Evolutionary conservation across 805 yeast genomes (phyloP).

Genomic region (Pichia occidentalis): DNA sequence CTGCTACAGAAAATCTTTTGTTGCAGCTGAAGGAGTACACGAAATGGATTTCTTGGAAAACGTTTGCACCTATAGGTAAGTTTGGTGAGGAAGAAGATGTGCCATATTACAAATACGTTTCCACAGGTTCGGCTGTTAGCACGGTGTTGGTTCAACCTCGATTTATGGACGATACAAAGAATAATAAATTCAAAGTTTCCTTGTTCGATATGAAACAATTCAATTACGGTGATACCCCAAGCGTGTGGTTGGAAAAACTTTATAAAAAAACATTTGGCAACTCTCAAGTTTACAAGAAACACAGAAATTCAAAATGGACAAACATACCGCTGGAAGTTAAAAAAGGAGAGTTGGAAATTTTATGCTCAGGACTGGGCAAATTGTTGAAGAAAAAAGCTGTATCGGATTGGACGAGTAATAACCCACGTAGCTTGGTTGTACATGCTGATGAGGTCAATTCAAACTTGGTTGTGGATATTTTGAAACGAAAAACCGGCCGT

Average conservation of each 20-base stretch:
- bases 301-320: constrained; percentile 21
- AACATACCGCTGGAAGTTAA: constrained; percentile 11
- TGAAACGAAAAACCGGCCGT: constrained; percentile 11
- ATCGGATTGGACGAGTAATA: constrained; percentile 1
- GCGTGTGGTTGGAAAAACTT: constrained; percentile 20
- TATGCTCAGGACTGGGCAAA: constrained; percentile 24
- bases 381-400: constrained; percentile 15
- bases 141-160: constrained; percentile 22
- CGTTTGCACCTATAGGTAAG: constrained; percentile 24
- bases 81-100: constrained; percentile 20
- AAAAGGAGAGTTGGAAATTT: constrained; percentile 20
- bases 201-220: constrained; percentile 23
- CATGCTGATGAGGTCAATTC: constrained; percentile 26
- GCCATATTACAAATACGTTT: constrained; percentile 18
- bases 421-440: constrained; percentile 20
- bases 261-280: constrained; percentile 20
- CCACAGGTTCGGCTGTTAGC: constrained; percentile 21
- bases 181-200: constrained; percentile 17
- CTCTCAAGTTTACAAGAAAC: constrained; percentile 18
- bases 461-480: constrained; percentile 7
- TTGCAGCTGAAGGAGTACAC: constrained; percentile 41
- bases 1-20: constrained; percentile 40
- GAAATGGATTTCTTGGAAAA: constrained; percentile 42
- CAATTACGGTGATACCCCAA: constrained; percentile 20
- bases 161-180: constrained; percentile 7